A percentile compares a stretch with the other conserved stretches of the same genome.
These are phyloP conservation scores for Verticillium nubilum DNA, from an alignment of 2,329 filamentous ascomycete species.

Conservation along the genomic window DNA sequence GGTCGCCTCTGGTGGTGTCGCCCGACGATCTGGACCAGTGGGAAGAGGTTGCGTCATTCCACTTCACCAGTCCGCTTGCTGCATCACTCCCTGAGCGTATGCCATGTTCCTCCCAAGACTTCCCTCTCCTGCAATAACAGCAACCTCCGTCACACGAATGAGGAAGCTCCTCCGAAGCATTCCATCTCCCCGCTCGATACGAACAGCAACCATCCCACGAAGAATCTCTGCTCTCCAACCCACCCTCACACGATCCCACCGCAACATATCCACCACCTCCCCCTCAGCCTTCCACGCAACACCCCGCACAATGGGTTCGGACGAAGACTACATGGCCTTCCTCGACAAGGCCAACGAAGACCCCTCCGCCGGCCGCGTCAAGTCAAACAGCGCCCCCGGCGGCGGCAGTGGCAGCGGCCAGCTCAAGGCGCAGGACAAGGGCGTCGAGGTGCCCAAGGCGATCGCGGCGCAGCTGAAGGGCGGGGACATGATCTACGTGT, in stretches of 20 bases:
- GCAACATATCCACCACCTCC: conserved; percentile 14
- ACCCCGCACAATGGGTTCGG: conserved; percentile 58
- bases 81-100: background rate
- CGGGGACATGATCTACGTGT: conserved; percentile 61
- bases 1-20: background rate
- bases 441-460: conserved; percentile 53
- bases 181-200: background rate
- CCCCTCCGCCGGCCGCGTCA: conserved; percentile 53
- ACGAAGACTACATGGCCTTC: conserved; percentile 80
- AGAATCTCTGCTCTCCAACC: background rate
- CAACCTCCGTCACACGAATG: background rate
- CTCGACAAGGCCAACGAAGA: conserved; percentile 82
- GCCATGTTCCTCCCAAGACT: background rate
- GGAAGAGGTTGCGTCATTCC: background rate
- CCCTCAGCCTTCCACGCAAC: background rate
- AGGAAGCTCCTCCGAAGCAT: background rate
- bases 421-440: conserved; percentile 48
- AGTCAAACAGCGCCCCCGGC: conserved; percentile 14
- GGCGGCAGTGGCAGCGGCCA: conserved; percentile 21
- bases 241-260: background rate
- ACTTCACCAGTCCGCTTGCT: background rate
- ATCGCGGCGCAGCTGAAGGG: conserved; percentile 45
- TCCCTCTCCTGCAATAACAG: background rate
- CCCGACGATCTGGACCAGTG: background rate
- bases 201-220: background rate